phyloP scores from a whole-genome alignment of 2,329 filamentous ascomycete genomes.

The Aspergillus aculeatus region DNA sequence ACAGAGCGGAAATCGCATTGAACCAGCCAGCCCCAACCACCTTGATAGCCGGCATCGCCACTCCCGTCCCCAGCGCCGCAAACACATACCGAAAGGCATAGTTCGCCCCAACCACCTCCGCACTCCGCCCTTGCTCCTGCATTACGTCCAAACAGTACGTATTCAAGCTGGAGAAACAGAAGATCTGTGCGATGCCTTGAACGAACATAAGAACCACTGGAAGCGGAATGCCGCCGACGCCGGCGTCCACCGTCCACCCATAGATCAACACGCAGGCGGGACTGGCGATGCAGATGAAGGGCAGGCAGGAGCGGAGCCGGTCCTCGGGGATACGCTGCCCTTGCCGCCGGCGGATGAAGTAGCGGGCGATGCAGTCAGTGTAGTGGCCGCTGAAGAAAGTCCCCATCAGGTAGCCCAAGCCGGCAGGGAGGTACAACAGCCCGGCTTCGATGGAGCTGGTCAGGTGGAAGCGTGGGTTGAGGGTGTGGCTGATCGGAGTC shows the following conservation, averaged over 20 bases:
- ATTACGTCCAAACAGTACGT: slow-evolving; percentile 83
- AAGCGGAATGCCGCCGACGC: slow-evolving; percentile 54
- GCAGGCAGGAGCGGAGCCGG: slow-evolving; percentile 59
- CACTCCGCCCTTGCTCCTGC: slow-evolving; percentile 58
- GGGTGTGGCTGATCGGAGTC: slow-evolving; percentile 68
- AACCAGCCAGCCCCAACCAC: slow-evolving; percentile 79
- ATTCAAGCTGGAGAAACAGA: slow-evolving; percentile 73
- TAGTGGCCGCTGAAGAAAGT: slow-evolving; percentile 71
- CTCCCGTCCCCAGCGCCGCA: slow-evolving; percentile 67
- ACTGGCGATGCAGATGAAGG: slow-evolving; percentile 58
- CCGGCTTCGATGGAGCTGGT: slow-evolving; percentile 65
- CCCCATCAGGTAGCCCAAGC: slow-evolving; percentile 66
- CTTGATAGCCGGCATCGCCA: slow-evolving; percentile 72
- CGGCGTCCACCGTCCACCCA: slow-evolving; percentile 62
- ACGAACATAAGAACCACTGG: slow-evolving; percentile 73
- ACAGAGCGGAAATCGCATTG: slow-evolving; percentile 64
- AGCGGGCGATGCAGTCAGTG: slow-evolving; percentile 65
- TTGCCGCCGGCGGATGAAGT: slow-evolving; percentile 58
- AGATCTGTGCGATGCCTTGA: slow-evolving; percentile 71
- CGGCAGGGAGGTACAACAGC: slow-evolving; percentile 73
- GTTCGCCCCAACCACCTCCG: slow-evolving; percentile 77
- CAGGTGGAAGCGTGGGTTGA: slow-evolving; percentile 72
- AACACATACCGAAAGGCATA: slow-evolving; percentile 77
- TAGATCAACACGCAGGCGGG: slow-evolving; percentile 67
- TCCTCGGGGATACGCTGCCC: slow-evolving; percentile 67